Evolutionary conservation across 129 eudicot genomes (phyloP).

Genomic region (Daucus carota): DNA sequence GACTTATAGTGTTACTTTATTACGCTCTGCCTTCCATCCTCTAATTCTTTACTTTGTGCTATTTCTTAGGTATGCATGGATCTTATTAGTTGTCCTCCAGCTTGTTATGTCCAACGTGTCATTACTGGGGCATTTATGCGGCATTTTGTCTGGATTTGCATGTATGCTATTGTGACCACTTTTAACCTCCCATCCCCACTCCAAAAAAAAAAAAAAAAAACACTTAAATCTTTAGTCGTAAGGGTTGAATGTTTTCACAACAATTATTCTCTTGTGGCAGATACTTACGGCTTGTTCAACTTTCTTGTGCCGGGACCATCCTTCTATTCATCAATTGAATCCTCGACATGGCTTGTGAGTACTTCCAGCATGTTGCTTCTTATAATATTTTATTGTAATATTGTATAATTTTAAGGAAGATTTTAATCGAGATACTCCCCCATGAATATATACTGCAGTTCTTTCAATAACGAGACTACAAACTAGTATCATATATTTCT

Average conservation of each 20-base stretch:
- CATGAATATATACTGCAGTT: neutral
- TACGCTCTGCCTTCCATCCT: neutral
- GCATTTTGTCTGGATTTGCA: constrained; percentile 96
- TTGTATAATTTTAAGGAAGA: neutral
- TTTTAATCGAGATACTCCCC: neutral
- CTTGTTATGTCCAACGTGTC: constrained; percentile 88
- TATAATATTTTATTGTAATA: neutral
- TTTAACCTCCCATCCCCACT: neutral
- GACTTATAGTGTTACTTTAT: constrained; percentile 4
- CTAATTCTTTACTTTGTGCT: constrained; percentile 3
- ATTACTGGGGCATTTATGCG: constrained; percentile 92
- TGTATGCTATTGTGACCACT: constrained; percentile 35
- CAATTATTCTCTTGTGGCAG: constrained; percentile 34
- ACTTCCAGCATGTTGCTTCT: neutral
- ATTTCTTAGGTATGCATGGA: constrained; percentile 70
- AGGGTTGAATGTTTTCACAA: constrained; percentile 6
- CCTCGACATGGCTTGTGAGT: constrained; percentile 84
- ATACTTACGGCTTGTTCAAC: constrained; percentile 73
- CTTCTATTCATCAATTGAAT: constrained; percentile 78
- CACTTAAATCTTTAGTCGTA: neutral
- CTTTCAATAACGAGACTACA: neutral
- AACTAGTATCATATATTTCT: neutral
- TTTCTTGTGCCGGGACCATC: constrained; percentile 73
- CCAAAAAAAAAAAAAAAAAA: neutral
- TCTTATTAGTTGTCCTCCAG: constrained; percentile 74